Percentiles rank a stretch among this genome's conserved stretches.
Conservation (phyloP, 176 grass and related monocot genomes). For the Raddia guianensis region DNA sequence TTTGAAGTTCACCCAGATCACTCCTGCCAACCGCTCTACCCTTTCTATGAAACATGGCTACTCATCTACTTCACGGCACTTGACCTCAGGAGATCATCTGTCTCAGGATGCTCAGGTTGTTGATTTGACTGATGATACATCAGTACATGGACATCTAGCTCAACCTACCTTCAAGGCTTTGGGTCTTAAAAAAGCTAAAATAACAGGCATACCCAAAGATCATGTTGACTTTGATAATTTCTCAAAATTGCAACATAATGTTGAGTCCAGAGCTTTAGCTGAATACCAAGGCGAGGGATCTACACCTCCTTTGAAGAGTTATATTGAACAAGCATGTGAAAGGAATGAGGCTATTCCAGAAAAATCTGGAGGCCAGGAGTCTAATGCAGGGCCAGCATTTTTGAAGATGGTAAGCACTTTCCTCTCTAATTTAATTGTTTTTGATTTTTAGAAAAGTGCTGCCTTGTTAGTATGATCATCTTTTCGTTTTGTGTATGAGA, state of each 20-base stretch:
- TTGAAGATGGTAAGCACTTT: constrained; percentile 66
- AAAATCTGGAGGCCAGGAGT: constrained; percentile 48
- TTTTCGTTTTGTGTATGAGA: constrained; percentile 18
- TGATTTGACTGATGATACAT: constrained; percentile 51
- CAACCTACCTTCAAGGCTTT: constrained; percentile 39
- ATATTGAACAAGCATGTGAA: constrained; percentile 36
- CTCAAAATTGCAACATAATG: constrained; percentile 46
- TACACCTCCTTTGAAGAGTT: constrained; percentile 34
- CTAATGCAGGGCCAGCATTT: constrained; percentile 64
- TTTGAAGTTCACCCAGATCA: constrained; percentile 61
- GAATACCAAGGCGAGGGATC: constrained; percentile 30
- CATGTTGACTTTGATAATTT: constrained; percentile 18
- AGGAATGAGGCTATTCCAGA: constrained; percentile 46
- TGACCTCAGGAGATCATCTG: constrained; percentile 38
- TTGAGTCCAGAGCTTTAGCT: constrained; percentile 36
- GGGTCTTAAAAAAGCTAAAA: constrained; percentile 68
- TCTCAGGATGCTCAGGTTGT: constrained; percentile 49
- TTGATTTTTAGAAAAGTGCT: constrained; percentile 30
- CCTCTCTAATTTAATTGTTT: constrained; percentile 28
- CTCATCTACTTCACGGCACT: constrained; percentile 39
- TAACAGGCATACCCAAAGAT: constrained; percentile 42
- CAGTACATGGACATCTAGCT: constrained; percentile 10
- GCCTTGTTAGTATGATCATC: constrained; percentile 16
- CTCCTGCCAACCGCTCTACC: constrained; percentile 81
- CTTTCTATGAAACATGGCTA: constrained; percentile 53